Evolutionary conservation across 2,329 filamentous ascomycete species (phyloP).

Genomic region (Decorospora gaudefroyi): DNA sequence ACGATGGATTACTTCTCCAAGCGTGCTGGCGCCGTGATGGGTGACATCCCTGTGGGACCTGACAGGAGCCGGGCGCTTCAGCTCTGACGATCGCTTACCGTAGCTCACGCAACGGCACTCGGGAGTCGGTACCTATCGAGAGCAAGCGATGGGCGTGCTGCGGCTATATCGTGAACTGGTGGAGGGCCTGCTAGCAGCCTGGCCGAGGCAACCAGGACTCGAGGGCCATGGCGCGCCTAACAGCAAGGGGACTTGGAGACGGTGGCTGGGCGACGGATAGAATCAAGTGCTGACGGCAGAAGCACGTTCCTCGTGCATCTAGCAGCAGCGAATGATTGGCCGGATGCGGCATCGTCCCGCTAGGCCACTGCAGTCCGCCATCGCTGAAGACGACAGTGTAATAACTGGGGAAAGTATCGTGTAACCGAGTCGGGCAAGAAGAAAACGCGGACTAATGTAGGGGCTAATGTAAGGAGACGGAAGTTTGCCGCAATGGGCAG

Average conservation of each 20-base stretch:
- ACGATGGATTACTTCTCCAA: slow-evolving; percentile 20
- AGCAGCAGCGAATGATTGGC: slow-evolving; percentile 8
- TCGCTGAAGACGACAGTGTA: slow-evolving; percentile 10
- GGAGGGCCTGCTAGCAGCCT: slow-evolving; percentile 2
- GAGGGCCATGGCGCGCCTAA: slow-evolving; percentile 1
- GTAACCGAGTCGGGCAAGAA: slow-evolving; percentile 7
- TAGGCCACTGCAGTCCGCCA: slow-evolving; percentile 15
- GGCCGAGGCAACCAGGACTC: slow-evolving; percentile 2
- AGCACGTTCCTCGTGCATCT: slow-evolving; percentile 14
- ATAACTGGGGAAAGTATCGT: slow-evolving; percentile 7
- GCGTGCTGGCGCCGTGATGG: slow-evolving; percentile 20
- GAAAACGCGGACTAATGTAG: slow-evolving; percentile 9
- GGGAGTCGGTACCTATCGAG: no score
- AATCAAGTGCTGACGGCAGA: slow-evolving; percentile 23
- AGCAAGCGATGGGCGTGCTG: neutral
- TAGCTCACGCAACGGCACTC: no score
- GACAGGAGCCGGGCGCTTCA: slow-evolving; percentile 5
- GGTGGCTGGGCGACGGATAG: slow-evolving; percentile 20
- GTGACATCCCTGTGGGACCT: slow-evolving; percentile 21
- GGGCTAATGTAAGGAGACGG: slow-evolving; percentile 19
- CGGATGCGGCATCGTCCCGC: neutral
- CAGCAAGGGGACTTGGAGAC: slow-evolving; percentile 11
- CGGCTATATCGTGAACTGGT: slow-evolving; percentile 9
- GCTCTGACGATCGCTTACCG: no score
- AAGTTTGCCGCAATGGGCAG: slow-evolving; percentile 16